These are phyloP conservation scores for Neurospora terricola DNA, from an alignment of 495 filamentous ascomycete genomes.

Conservation along the genomic window DNA sequence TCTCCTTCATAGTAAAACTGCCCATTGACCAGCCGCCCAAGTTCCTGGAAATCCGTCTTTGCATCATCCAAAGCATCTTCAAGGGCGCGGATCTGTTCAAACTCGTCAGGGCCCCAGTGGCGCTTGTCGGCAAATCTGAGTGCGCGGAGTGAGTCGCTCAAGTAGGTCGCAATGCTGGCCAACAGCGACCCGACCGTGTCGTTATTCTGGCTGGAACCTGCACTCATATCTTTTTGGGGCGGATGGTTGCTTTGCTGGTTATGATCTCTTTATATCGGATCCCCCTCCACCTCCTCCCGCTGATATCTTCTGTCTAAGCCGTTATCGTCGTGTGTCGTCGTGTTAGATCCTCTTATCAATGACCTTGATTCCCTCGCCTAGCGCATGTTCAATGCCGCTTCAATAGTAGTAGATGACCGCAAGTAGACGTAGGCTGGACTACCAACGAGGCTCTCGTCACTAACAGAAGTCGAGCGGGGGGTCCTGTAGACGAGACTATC, in stretches of 20 bases:
- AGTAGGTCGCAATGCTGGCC: slow-evolving; percentile 34
- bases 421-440: neutral
- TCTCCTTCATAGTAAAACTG: slow-evolving; percentile 40
- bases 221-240: slow-evolving; percentile 2
- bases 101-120: slow-evolving; percentile 39
- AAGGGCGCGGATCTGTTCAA: slow-evolving; percentile 36
- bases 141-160: slow-evolving; percentile 34
- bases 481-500: neutral
- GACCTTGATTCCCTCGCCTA: neutral
- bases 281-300: neutral
- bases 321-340: neutral
- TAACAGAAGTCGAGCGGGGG: neutral
- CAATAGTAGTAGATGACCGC: neutral
- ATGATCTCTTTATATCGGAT: slow-evolving; percentile 7
- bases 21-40: slow-evolving; percentile 35
- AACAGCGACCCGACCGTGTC: slow-evolving; percentile 40
- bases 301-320: neutral
- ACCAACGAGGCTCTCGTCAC: neutral
- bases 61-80: slow-evolving; percentile 40
- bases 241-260: slow-evolving; percentile 1
- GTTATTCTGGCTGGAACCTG: slow-evolving; percentile 8
- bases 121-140: slow-evolving; percentile 42
- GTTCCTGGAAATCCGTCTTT: slow-evolving; percentile 42
- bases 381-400: neutral
- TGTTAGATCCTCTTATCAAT: neutral